Evolutionary conservation across 352 stramenopile species (phyloP), one percentile per base, ranked within the genome.

Genomic region (Phytophthora megakarya): DNA sequence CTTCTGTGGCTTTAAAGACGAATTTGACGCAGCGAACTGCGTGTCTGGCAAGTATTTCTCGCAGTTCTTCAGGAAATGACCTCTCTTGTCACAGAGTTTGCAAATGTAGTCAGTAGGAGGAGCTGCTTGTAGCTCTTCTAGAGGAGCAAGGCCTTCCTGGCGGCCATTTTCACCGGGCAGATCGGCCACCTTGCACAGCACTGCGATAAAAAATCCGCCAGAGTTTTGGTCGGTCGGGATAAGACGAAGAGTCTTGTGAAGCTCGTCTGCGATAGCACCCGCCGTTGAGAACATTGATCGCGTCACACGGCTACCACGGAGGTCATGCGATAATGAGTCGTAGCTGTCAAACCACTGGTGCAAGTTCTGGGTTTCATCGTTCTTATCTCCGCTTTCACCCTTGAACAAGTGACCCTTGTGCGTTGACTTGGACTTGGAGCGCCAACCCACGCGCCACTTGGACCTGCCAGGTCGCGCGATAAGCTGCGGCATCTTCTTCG

Each of bases 141-240:
- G 71, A 10, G 78, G 46, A 1, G 67, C 55, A 18, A 94, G 65
- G 21, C 84, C 81, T 48, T 76, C 44, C 56, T 92, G 82, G 3
- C 77, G 65, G 15, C 73, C 72, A 11, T 61, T 48, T 39, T 50
- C 26, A 10, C 80, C 79, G 2, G 86, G 86, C 25, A 93, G 61
- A 43, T 93, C 66, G 3, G 56, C 57, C 30, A 73, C 61, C 55
- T 98, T 98, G 35, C 81, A 71, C 22, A 99, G 82, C 28, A 99
- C 84, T n/a, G 93, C 91, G 38, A 99, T 88, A 72, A 99, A 99
- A 72, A 99, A 99, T 5, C 97, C 98, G 33, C 97, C 97, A 5
- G 96, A 98, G 72, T 99, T 96, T 59, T 99, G 90, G 70, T 99
- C 96, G 32, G 98, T 98, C 1, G 98, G 98, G 39, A 99, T 85